phyloP scores from a whole-genome alignment of 208 protist species.

The Wallacemonas collosoma region DNA sequence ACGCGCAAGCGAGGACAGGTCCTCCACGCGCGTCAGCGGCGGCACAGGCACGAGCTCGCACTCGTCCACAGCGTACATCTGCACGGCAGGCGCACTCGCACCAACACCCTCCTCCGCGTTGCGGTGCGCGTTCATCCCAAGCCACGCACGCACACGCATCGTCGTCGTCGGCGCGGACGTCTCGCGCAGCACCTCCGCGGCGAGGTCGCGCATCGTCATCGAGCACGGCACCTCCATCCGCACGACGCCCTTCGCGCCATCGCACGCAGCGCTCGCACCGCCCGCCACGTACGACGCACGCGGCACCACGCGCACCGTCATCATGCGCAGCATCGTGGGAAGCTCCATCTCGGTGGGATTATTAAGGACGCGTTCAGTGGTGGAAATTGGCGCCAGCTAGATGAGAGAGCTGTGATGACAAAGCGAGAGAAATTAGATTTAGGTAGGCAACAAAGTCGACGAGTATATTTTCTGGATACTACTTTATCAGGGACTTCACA shows the following conservation, averaged over 20 bases:
- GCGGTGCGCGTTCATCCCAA: conserved; percentile 1
- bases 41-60: conserved; percentile 4
- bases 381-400: not conserved
- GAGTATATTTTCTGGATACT: no score
- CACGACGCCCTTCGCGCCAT: not conserved
- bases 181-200: not conserved
- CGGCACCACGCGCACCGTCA: conserved; percentile 8
- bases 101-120: not conserved
- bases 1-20: not conserved
- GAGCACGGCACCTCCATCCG: conserved; percentile 16
- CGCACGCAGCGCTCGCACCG: not conserved
- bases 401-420: not conserved
- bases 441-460: no score
- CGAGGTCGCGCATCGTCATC: conserved; percentile 7
- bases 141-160: conserved; percentile 12
- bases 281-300: conserved; percentile 12
- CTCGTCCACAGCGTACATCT: conserved; percentile 17
- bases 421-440: no score
- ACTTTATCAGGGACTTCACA: no score
- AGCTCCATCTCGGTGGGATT: not conserved
- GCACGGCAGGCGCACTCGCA: conserved; percentile 11
- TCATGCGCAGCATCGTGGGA: conserved; percentile 9
- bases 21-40: conserved; percentile 7
- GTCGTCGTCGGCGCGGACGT: conserved; percentile 4
- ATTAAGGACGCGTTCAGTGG: not conserved